Evolutionary conservation across 2,329 filamentous ascomycete genomes (phyloP), one percentile per base, ranked within the genome.

Genomic region (Arthrobotrys sinensis): DNA sequence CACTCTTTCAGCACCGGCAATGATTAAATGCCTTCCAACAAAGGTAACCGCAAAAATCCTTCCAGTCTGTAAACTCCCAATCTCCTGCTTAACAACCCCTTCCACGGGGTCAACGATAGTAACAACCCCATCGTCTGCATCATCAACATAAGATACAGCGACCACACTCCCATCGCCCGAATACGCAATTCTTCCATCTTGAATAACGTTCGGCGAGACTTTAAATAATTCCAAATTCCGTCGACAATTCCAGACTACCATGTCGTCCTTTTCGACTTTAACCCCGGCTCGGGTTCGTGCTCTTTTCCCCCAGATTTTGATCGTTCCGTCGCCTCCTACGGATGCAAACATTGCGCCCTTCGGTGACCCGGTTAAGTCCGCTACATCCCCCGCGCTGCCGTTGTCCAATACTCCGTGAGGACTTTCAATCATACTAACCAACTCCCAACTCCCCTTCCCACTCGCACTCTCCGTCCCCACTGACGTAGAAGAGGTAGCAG

Each of bases 301-400:
- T 83, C 89, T 92, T 10, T 92, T 90, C n/a, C 88, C 89, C 96
- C 96, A 99, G 57, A 96, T 86, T 45, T 93, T 90, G 43, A 97
- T 89, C 21, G 89, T 85, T 10, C 90, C 91, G 83, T 99, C 95
- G 69, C 91, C 89, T 40, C 95, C 96, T 45, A 97, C 87, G 0
- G 94, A 97, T 7, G 93, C 92, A 83, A 98, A 97, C 55, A 91
- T 90, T 60, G 89, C 86, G 6, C 88, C 88, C 2, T 86, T 87
- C 2, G 93, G 92, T 80, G 94, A 91, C 14, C 91, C 88, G 1
- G 89, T 89, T 4, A 98, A 86, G 80, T 91, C 91, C 36, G 97
- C 88, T 1, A 98, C 88, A 3, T 87, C 85, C 52, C 87, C 87
- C 38, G 88, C 85, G 69, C 89, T 88, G 76, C 63, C 71, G 52